Evolutionary conservation across 2,329 filamentous ascomycete species (phyloP), one percentile per base, ranked within the genome.

Genomic region (Chrysoporthe cubensis): DNA sequence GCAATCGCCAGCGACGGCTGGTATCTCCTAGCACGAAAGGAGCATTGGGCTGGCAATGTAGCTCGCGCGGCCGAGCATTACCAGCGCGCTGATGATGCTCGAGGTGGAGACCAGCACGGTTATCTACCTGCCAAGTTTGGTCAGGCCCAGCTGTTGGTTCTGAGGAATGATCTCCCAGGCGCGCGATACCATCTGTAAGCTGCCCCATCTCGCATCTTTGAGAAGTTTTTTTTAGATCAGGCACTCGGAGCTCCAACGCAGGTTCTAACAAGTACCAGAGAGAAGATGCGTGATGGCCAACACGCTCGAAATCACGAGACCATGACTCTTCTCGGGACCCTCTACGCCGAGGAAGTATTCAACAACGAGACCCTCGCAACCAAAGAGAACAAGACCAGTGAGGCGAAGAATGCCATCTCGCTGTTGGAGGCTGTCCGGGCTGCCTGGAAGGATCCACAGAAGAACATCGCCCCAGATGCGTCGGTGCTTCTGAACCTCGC

Each of bases 1-100:
- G 93, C 94, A 3, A 93, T 98, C 77, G 95, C 95, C 34, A 97
- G 95, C 80, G 96, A 99, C 76, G 96, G 96, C 46, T 98, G 95
- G 94, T 99, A 97, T 79, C 81, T 98, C 9, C 87, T 98, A 52
- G 96, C 94, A 40, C 87, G 94, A 69, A 97, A 97, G 77, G 93
- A 95, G 71, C 96, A 99, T 76, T 93, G 93, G 72, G 87, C 89
- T 67, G 91, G 91, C 54, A 90, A 97, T 67, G 80, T 88, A 7
- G 85, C 90, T 26, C 90, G 89, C 66, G 95, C 96, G 1, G 88
- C 87, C 26, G 93, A 97, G 74, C 97, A 91, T 78, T 99, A 99
- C 79, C 89, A 90, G 66, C 90, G 92, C 72, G 92, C 96, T 1
- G 96, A 99, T 77, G 92, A 96, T 77, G 94, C 96, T 48, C 88